A percentile compares a stretch with the other conserved stretches of the same genome.
Conservation (phyloP, 371 early-diverging fungal genomes). For the Actinomortierella wolfii region DNA sequence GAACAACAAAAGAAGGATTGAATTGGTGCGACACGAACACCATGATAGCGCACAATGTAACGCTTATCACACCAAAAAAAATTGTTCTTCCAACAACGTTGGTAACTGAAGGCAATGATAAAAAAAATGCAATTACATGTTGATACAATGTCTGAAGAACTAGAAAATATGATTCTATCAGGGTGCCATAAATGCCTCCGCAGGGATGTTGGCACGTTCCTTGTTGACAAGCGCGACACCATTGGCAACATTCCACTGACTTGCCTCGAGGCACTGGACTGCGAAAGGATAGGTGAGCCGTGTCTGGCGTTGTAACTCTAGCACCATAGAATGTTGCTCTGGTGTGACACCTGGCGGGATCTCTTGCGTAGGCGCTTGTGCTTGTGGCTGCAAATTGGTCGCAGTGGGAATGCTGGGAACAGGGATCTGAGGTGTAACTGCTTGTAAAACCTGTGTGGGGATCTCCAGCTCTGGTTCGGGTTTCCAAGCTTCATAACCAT, state of each 20-base stretch:
- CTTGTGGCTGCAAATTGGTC: no score
- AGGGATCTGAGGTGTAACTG: no score
- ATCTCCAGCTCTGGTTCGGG: constrained; percentile 12
- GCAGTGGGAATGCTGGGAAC: no score
- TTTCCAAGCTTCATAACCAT: constrained; percentile 26
- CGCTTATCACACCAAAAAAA: no score
- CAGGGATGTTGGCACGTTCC: constrained; percentile 19
- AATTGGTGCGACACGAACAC: no score
- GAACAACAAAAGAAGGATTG: no score
- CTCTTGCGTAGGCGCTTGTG: background rate
- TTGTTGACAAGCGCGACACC: constrained; percentile 15
- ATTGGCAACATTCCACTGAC: constrained; percentile 17
- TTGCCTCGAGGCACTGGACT: constrained; percentile 18
- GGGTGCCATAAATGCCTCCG: constrained; percentile 10
- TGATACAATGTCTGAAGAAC: no score
- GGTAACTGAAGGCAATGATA: no score
- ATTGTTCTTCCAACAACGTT: no score
- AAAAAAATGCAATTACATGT: no score
- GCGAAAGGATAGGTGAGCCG: constrained; percentile 24
- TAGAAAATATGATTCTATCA: no score
- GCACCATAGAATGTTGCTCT: constrained; percentile 23
- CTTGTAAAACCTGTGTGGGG: background rate
- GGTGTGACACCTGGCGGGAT: background rate
- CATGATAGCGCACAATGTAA: no score
- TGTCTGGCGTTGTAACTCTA: constrained; percentile 18